Percentiles rank a stretch among this genome's conserved stretches.
These are phyloP conservation scores for Sugiyamaella grinbergsii DNA, from an alignment of 1,139 yeast species.

Conservation along the genomic window DNA sequence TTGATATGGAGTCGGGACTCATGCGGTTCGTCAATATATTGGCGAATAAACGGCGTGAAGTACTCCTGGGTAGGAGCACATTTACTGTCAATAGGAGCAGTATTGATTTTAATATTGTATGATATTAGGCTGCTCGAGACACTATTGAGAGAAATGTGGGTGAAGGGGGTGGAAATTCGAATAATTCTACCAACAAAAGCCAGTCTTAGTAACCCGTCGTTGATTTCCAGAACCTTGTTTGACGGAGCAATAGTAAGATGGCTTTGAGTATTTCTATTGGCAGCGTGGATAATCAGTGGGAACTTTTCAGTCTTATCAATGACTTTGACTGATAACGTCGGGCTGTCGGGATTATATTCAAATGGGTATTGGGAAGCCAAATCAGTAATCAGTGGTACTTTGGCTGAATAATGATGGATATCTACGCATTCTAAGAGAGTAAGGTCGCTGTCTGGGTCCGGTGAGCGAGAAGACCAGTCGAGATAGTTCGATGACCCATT, in stretches of 20 bases:
- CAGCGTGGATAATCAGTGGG: conserved; percentile 11
- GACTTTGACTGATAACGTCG: conserved; percentile 5
- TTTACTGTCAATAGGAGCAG: conserved; percentile 14
- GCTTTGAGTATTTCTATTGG: conserved; percentile 2
- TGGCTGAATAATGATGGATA: conserved; percentile 8
- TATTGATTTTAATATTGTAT: conserved; percentile 22
- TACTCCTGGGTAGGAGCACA: conserved; percentile 16
- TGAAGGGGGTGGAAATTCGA: conserved; percentile 17
- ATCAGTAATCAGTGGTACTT: conserved; percentile 8
- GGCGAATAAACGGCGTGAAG: conserved; percentile 66
- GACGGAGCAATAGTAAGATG: conserved; percentile 11
- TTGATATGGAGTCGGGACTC: conserved; percentile 80
- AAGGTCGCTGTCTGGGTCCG: neutral
- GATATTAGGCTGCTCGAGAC: conserved; percentile 28
- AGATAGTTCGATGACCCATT: conserved; percentile 7
- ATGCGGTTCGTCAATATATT: conserved; percentile 59
- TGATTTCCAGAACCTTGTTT: conserved; percentile 1
- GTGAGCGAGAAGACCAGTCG: conserved; percentile 9
- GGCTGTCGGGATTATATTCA: conserved; percentile 4
- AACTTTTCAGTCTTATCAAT: neutral
- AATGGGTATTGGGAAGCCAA: conserved; percentile 12
- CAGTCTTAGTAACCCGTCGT: conserved; percentile 12
- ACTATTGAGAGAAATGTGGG: conserved; percentile 23
- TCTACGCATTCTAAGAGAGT: conserved; percentile 10
- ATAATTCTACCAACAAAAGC: conserved; percentile 17